Conservation (phyloP, 2,329 filamentous ascomycete genomes). For the Fusarium sp. region DNA sequence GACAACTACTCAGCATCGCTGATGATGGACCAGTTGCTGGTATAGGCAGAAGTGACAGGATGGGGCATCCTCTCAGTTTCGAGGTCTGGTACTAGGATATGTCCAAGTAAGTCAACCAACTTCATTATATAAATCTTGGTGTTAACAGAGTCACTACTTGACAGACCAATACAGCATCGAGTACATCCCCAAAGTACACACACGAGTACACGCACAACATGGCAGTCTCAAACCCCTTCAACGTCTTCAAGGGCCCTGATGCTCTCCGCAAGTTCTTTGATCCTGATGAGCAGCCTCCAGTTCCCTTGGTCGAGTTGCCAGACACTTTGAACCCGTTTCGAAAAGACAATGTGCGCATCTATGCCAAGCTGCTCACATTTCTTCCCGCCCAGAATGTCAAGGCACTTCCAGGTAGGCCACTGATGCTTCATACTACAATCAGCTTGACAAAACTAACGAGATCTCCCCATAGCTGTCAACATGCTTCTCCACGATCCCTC, state of each 20-base stretch:
- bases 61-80: neutral
- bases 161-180: neutral
- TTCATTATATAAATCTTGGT: neutral
- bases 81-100: neutral
- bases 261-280: neutral
- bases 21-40: neutral
- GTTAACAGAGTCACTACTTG: neutral
- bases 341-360: constrained; percentile 1
- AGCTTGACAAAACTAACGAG: neutral
- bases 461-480: neutral
- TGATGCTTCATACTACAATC: neutral
- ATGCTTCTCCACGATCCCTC: constrained; percentile 1
- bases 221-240: neutral
- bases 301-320: neutral
- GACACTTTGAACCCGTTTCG: neutral
- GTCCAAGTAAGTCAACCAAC: neutral
- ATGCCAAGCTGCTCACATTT: neutral
- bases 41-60: neutral
- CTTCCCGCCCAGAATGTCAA: constrained; percentile 1
- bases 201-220: neutral
- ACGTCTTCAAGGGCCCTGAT: constrained; percentile 1
- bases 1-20: neutral
- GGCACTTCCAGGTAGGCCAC: neutral
- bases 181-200: neutral
- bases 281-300: neutral